Evolutionary conservation across 1,139 yeast species (phyloP).

Genomic region (Geotrichum fermentans): DNA sequence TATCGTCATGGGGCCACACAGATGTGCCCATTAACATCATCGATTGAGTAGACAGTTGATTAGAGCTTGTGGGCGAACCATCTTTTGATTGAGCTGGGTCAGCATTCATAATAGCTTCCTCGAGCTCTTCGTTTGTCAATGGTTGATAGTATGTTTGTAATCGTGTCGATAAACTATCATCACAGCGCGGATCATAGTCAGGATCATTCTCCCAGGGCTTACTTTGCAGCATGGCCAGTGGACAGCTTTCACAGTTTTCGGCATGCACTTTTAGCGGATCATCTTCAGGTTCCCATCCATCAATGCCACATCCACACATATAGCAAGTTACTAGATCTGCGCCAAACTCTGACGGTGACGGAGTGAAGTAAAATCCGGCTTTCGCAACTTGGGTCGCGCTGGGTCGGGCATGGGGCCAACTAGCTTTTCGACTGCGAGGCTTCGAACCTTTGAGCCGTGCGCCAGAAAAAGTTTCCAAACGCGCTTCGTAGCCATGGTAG

Average conservation of each 20-base stretch:
- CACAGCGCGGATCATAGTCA: constrained; percentile 39
- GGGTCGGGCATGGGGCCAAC: constrained; percentile 36
- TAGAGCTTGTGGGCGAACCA: background rate
- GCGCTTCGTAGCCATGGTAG: constrained; percentile 25
- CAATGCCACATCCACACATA: constrained; percentile 47
- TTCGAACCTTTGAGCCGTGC: constrained; percentile 26
- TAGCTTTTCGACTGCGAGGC: constrained; percentile 26
- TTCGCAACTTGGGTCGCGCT: constrained; percentile 45
- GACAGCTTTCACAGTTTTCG: constrained; percentile 46
- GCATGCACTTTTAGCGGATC: constrained; percentile 45
- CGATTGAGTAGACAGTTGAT: background rate
- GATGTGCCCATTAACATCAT: constrained; percentile 18
- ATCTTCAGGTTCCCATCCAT: constrained; percentile 40
- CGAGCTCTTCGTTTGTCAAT: constrained; percentile 16
- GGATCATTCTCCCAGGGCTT: constrained; percentile 28
- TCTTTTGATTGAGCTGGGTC: background rate
- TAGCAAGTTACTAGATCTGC: constrained; percentile 58
- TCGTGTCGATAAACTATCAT: constrained; percentile 44
- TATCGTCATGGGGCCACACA: constrained; percentile 51
- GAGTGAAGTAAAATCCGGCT: constrained; percentile 58
- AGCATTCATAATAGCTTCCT: constrained; percentile 6
- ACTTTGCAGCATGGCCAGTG: constrained; percentile 37
- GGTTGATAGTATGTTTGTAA: constrained; percentile 46
- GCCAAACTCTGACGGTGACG: constrained; percentile 40
- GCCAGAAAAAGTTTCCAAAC: constrained; percentile 30